These are phyloP conservation scores for Penicillium mononematosum DNA, from an alignment of 495 filamentous ascomycete species.

Conservation along the genomic window DNA sequence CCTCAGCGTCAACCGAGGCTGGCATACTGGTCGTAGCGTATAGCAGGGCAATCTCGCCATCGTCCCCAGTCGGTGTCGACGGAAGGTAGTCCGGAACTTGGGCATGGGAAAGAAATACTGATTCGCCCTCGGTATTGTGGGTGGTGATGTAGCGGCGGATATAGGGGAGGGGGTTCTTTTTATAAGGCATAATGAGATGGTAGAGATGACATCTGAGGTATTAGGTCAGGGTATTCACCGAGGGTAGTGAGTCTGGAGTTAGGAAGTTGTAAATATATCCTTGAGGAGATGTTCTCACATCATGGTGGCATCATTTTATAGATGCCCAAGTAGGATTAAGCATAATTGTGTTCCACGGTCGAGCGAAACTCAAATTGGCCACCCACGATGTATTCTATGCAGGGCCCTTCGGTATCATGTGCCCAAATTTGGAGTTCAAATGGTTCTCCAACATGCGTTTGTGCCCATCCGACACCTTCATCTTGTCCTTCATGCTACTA, in stretches of 20 bases:
- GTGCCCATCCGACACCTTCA: constrained; percentile 31
- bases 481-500: constrained; percentile 20
- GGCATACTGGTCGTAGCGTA: constrained; percentile 41
- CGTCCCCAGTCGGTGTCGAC: constrained; percentile 30
- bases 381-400: background rate
- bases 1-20: constrained; percentile 31
- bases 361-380: background rate
- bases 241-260: background rate
- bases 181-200: constrained; percentile 14
- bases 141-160: constrained; percentile 45
- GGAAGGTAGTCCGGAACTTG: constrained; percentile 37
- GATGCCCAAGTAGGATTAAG: background rate
- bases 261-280: background rate
- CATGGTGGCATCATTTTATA: constrained; percentile 24
- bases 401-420: constrained; percentile 8
- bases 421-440: constrained; percentile 19
- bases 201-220: background rate
- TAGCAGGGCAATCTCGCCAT: constrained; percentile 38
- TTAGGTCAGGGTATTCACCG: background rate
- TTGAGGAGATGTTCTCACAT: constrained; percentile 4
- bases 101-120: constrained; percentile 40
- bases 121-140: constrained; percentile 38
- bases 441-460: constrained; percentile 32
- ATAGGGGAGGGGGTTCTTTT: constrained; percentile 31
- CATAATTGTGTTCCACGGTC: constrained; percentile 1